These are phyloP conservation scores for Irpex sp. DNA, from an alignment of 1,284 basidiomycete species.

Conservation along the genomic window DNA sequence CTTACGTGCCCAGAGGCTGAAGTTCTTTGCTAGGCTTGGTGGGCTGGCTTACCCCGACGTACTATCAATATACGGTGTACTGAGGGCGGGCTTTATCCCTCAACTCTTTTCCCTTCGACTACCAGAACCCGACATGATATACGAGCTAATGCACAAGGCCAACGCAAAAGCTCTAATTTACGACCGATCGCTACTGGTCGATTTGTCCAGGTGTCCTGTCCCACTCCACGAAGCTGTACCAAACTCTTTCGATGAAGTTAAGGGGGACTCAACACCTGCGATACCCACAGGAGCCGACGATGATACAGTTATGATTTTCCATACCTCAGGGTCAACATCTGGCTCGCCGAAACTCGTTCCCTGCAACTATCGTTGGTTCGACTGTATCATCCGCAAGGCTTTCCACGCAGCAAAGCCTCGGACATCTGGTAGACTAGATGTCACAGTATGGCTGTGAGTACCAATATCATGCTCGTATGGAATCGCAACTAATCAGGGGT, in stretches of 20 bases:
- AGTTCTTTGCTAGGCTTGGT: constrained; percentile 44
- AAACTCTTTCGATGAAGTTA: constrained; percentile 12
- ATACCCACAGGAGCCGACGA: constrained; percentile 21
- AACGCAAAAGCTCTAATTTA: constrained; percentile 58
- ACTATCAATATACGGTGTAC: constrained; percentile 66
- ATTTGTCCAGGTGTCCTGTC: constrained; percentile 41
- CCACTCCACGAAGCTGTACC: constrained; percentile 42
- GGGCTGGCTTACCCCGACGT: constrained; percentile 66
- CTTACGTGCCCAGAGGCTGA: neutral
- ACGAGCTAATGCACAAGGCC: constrained; percentile 57
- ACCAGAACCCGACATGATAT: constrained; percentile 63
- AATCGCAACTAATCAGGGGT: constrained; percentile 1
- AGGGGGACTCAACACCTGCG: constrained; percentile 17
- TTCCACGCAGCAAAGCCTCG: constrained; percentile 18
- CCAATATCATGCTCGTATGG: neutral
- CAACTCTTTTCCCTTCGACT: constrained; percentile 71
- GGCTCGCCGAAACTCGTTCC: constrained; percentile 29
- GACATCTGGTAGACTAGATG: constrained; percentile 45
- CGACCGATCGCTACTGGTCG: constrained; percentile 43
- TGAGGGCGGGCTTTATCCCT: constrained; percentile 66
- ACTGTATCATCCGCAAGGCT: constrained; percentile 24
- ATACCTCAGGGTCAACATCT: constrained; percentile 72
- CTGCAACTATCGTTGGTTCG: constrained; percentile 26
- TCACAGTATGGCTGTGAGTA: constrained; percentile 36
- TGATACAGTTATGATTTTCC: constrained; percentile 60